These are phyloP conservation scores for Trifolium fragiferum DNA, from an alignment of 306 rosid species.

Conservation along the genomic window DNA sequence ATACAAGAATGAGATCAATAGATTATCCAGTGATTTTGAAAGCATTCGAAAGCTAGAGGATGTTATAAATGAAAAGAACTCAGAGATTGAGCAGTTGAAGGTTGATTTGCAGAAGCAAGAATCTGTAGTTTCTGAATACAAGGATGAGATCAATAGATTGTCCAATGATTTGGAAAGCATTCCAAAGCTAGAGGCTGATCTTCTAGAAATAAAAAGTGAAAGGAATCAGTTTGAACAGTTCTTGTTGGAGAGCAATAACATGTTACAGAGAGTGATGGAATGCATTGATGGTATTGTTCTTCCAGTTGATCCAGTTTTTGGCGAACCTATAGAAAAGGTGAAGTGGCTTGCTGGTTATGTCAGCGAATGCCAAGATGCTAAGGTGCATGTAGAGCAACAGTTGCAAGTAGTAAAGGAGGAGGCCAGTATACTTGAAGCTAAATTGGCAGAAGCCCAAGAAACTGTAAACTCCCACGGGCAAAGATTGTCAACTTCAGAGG, in stretches of 20 bases:
- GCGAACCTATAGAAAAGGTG: constrained; percentile 82
- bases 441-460: constrained; percentile 66
- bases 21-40: constrained; percentile 63
- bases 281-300: constrained; percentile 66
- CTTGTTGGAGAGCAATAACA: constrained; percentile 72
- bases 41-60: constrained; percentile 68
- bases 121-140: constrained; percentile 64
- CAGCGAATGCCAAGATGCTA: constrained; percentile 66
- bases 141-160: constrained; percentile 57
- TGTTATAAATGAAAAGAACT: constrained; percentile 46
- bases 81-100: constrained; percentile 73
- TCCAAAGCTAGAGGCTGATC: constrained; percentile 73
- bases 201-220: constrained; percentile 63
- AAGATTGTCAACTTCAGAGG: constrained; percentile 67
- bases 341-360: constrained; percentile 72
- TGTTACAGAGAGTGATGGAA: constrained; percentile 71
- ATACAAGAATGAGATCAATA: constrained; percentile 56
- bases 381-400: constrained; percentile 63
- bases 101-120: constrained; percentile 67
- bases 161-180: constrained; percentile 68
- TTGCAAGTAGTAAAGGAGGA: constrained; percentile 62
- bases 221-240: constrained; percentile 76
- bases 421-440: constrained; percentile 47
- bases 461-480: constrained; percentile 62
- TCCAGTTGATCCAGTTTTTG: constrained; percentile 70